Base-by-base conservation (phyloP, 192 early-diverging fungal genomes). In the Linnemannia zychae region DNA sequence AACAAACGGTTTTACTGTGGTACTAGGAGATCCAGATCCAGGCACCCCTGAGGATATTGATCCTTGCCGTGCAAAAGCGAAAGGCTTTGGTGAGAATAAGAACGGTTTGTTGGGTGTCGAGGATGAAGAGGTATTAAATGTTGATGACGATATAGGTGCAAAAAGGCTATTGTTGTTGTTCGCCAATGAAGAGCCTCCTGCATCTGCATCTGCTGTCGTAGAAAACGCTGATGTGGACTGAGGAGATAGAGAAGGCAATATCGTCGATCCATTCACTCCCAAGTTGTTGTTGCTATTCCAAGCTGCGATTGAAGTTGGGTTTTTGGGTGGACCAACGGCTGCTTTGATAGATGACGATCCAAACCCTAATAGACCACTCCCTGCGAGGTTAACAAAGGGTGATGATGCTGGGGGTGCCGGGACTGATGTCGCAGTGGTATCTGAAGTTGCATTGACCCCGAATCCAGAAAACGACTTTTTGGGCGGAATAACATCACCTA, bases 311-410 rank as follows among this genome's bases (percentile, higher is more conserved):
- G 72, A 44, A 13, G 72, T 75, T 1, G 81, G 81, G 44, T 84
- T 77, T 24, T 44, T 74, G 49, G 81, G 75, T 63, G 76, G 76
- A 31, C 78, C 81, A 17, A 84, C 72, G 20, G 75, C 72, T 37
- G 76, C 81, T 18, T 84, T 84, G 71, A 78, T 72, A 3, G 76
- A 70, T 1, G 81, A 84, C 2, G 79, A 75, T 47, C 73, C 73
- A 53, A 67, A 71, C 5, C 78, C 71, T 38, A 52, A 72, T 1
- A 74, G 38, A 15, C 67, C 52, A 34, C 38, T 53, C 33, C 53
- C 60, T 65, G 52, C 68, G 7, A 80, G 33, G 49, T 71, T 71
- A 31, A 22, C 67, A 36, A 67, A 69, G 6, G 76, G 68, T 1
- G 76, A 69, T 2, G 47, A 44, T 77, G 53, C n/a, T 65, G 40